Evolutionary conservation across 2,329 filamentous ascomycete species (phyloP), one percentile per base, ranked within the genome.

Genomic region (Xylaria sp.): DNA sequence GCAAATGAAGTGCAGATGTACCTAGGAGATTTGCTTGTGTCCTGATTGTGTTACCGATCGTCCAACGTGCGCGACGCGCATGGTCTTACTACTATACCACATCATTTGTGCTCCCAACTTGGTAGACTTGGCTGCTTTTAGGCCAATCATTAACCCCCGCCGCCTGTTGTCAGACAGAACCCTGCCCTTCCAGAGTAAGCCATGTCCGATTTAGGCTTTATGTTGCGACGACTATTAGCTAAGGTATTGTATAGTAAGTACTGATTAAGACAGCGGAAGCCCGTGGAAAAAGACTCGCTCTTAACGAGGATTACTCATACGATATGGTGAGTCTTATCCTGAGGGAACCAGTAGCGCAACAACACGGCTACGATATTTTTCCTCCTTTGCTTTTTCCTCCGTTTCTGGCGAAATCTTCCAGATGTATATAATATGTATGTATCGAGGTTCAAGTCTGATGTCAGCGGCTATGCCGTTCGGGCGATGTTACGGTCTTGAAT

Each of bases 151-250:
- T 18, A 20, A 28, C 8, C 23, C 28, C 20, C 43, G 48, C 20
- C 41, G 13, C 18, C 23, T 12, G 31, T 12, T 48, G 62, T 62
- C 51, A 62, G 58, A 43, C n/a, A 33, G 52, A 58, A 43, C 67
- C 67, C 62, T 59, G 41, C 33, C 55, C 48, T 31, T 8, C 10
- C 31, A 55, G 55, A 61, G 57, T 64, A 69, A 66, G 57, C 62
- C 58, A 69, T 55, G 58, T 15, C 67, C 62, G 15, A 8, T 49
- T 66, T 49, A 59, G 62, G 67, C 18, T 25, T 25, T 52, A 69
- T 69, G 67, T 51, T 69, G 67, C 67, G 67, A 69, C n/a, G 49
- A n/a, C 15, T 48, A 31, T 46, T 31, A 46, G 18, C 56, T 46
- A 28, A 56, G 31, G 31, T 39, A 39, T 56, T 39, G 33, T 23